Conservation (phyloP, 2,329 filamentous ascomycete genomes). For the Cladophialophora immunda region DNA sequence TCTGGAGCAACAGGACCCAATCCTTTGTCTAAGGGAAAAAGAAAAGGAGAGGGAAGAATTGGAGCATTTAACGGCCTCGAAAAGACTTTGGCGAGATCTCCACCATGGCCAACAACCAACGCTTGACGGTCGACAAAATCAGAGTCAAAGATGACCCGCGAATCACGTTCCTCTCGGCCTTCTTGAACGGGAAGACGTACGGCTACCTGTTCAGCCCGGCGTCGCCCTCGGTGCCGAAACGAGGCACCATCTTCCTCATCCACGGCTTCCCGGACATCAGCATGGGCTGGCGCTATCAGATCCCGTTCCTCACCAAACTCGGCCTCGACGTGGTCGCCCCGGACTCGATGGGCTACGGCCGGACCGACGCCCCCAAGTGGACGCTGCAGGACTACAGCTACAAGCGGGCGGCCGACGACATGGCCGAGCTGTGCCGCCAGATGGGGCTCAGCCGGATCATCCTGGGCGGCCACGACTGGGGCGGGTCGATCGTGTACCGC, state of each 20-base stretch:
- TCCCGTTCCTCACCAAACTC: slow-evolving; percentile 75
- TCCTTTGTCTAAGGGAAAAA: background rate
- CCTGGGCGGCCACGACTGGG: slow-evolving; percentile 92
- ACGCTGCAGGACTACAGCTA: slow-evolving; percentile 70
- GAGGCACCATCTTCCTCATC: slow-evolving; percentile 66
- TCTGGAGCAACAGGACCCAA: background rate
- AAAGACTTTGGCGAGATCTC: too few species aligned
- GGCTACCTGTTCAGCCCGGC: slow-evolving; percentile 65
- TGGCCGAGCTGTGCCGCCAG: slow-evolving; percentile 74
- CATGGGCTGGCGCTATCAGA: slow-evolving; percentile 89
- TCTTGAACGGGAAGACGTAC: slow-evolving; percentile 75
- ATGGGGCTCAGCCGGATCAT: slow-evolving; percentile 69
- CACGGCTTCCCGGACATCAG: slow-evolving; percentile 86
- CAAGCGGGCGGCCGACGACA: slow-evolving; percentile 77
- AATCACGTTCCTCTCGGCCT: slow-evolving; percentile 69
- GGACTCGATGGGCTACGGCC: slow-evolving; percentile 86
- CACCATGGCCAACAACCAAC: background rate
- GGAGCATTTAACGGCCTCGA: too few species aligned
- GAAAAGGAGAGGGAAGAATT: background rate
- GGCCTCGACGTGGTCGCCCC: slow-evolving; percentile 82
- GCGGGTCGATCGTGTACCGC: slow-evolving; percentile 79
- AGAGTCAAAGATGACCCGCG: slow-evolving; percentile 69
- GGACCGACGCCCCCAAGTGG: slow-evolving; percentile 68
- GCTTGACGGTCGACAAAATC: slow-evolving; percentile 65
- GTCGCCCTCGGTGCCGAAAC: slow-evolving; percentile 49